Evolutionary conservation across 768 basidiomycete species (phyloP), one percentile per base, ranked within the genome.

Genomic region (Lentinula sp.): DNA sequence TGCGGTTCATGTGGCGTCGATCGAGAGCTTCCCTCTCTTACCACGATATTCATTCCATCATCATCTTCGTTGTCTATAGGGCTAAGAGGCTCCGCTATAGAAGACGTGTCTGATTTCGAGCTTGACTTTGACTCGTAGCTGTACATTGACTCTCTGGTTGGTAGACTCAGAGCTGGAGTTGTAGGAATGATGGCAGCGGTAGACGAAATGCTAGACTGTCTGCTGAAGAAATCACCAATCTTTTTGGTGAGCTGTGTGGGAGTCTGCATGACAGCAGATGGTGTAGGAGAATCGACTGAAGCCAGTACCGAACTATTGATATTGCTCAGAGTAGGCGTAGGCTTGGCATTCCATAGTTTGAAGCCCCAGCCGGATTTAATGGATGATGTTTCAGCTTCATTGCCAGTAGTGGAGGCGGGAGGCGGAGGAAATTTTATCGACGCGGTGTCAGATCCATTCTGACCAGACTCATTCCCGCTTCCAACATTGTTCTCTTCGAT

Each of bases 401-500:
- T 70, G 35, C 75, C 76, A n/a, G 67, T 74, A 10, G 73, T 72
- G 68, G 74, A 73, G 2, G 71, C 71, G 21, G 80, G 78, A 11
- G 75, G 75, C 11, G 74, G 77, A 10, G 80, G 78, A 3, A 79
- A 69, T 55, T 77, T 78, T 3, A 78, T 65, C 21, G 71, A 65
- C 43, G 67, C 64, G 51, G 68, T 57, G 5, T 62, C 61, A 53
- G 54, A 55, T 54, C 58, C 50, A 65, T 34, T 54, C 66, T 64
- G 46, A 18, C 46, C 60, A 52, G 55, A 53, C 56, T 56, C 49
- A 65, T 28, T 49, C 66, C 65, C 37, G 31, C 66, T 72, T 8
- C 88, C 88, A 53, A 89, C 78, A 60, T 85, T 84, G 69, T 87
- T 85, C 64, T 91, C 85, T 21, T 83, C 84, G 64, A 93, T 92